A percentile compares a stretch with the other conserved stretches of the same genome.
Conservation (phyloP, 441 rosid genomes). For the Erodium moschatum region DNA sequence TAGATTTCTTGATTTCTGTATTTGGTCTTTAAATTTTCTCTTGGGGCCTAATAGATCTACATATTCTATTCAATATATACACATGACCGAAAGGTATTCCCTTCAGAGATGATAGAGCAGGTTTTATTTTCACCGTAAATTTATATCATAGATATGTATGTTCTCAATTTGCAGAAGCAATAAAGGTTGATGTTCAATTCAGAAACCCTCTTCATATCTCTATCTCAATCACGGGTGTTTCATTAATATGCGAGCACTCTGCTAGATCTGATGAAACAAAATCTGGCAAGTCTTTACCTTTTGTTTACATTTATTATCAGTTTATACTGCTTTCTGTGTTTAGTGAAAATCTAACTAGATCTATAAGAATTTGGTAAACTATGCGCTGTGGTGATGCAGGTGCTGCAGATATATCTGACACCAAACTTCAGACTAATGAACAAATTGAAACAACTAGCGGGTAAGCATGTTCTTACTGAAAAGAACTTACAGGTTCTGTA, state of each 20-base stretch:
- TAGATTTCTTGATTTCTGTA: not conserved
- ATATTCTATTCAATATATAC: not conserved
- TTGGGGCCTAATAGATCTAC: not conserved
- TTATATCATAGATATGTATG: not conserved
- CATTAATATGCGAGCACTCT: constrained; percentile 72
- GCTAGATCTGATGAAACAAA: constrained; percentile 46
- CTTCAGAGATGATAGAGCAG: constrained; percentile 6
- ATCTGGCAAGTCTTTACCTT: constrained; percentile 45
- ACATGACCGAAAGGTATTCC: not conserved
- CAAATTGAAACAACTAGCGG: constrained; percentile 31
- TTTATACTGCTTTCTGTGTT: constrained; percentile 7
- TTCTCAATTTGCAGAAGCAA: constrained; percentile 55
- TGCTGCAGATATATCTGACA: constrained; percentile 33
- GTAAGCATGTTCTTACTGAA: constrained; percentile 23
- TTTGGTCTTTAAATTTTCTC: not conserved
- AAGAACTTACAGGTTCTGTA: constrained; percentile 6
- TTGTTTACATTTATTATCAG: constrained; percentile 13
- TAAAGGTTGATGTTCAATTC: constrained; percentile 65
- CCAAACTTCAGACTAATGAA: constrained; percentile 38
- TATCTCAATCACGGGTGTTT: constrained; percentile 56
- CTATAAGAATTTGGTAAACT: constrained; percentile 14
- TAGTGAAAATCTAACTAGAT: not conserved
- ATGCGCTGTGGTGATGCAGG: constrained; percentile 31
- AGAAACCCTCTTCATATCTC: constrained; percentile 73
- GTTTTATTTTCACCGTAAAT: constrained; percentile 4